Evolutionary conservation across 768 basidiomycete species (phyloP).

Genomic region (Thelephora ganbajun): DNA sequence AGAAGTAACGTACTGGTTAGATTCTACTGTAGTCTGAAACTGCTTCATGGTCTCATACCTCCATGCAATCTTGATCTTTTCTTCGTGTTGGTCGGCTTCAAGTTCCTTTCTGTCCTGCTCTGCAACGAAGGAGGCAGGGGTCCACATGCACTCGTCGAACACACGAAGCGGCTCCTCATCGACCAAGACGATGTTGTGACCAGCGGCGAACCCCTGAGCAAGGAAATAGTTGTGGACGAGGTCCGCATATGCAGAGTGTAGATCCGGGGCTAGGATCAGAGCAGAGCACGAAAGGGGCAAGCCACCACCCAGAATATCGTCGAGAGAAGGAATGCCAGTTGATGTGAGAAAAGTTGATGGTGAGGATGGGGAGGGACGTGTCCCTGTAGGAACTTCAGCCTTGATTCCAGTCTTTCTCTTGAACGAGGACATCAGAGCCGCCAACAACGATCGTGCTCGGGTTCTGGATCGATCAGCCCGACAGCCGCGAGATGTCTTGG

Average conservation of each 20-base stretch:
- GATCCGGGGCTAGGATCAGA: conserved; percentile 69
- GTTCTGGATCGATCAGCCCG: too few species aligned
- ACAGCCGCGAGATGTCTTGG: too few species aligned
- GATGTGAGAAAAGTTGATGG: conserved; percentile 49
- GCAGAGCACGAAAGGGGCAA: conserved; percentile 70
- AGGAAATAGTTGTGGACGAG: conserved; percentile 81
- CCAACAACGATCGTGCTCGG: background rate
- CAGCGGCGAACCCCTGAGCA: conserved; percentile 68
- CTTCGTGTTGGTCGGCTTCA: conserved; percentile 24
- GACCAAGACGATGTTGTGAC: conserved; percentile 57
- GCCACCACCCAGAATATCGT: conserved; percentile 90
- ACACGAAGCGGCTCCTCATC: conserved; percentile 44
- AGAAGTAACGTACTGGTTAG: conserved; percentile 32
- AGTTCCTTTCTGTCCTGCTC: conserved; percentile 25
- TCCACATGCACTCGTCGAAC: conserved; percentile 74
- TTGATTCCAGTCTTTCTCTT: conserved; percentile 42
- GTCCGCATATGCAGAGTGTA: conserved; percentile 74
- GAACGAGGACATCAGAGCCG: conserved; percentile 61
- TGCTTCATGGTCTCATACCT: conserved; percentile 88
- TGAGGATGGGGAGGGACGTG: conserved; percentile 44
- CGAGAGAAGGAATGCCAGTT: conserved; percentile 84
- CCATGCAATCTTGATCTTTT: conserved; percentile 92
- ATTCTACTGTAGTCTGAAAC: conserved; percentile 71
- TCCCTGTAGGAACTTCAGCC: conserved; percentile 34
- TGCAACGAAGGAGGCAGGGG: conserved; percentile 18